phyloP scores from a whole-genome alignment of 2,329 filamentous ascomycete species.

The Alternaria ethzedia region DNA sequence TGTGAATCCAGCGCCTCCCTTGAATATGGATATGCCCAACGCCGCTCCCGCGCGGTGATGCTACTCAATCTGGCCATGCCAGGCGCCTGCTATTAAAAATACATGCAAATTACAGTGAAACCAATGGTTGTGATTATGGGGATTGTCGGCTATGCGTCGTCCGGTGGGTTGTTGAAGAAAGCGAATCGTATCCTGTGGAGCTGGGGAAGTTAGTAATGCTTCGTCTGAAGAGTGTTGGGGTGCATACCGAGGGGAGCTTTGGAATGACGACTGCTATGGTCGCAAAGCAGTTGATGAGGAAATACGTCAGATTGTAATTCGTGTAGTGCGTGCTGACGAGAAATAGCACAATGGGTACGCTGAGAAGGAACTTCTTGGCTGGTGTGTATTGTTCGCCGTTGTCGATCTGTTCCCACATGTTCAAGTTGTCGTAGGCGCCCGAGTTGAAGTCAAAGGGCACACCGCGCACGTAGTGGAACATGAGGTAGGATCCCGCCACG shows the following conservation, averaged over 20 bases:
- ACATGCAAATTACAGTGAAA: constrained; percentile 42
- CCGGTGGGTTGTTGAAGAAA: constrained; percentile 48
- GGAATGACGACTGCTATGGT: constrained; percentile 93
- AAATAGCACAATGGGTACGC: constrained; percentile 92
- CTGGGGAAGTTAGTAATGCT: constrained; percentile 28
- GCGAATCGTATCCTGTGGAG: constrained; percentile 49
- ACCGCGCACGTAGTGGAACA: constrained; percentile 99
- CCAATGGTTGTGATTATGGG: constrained; percentile 26
- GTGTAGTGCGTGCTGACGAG: constrained; percentile 98
- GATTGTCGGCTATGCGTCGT: constrained; percentile 36
- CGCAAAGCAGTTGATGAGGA: constrained; percentile 95
- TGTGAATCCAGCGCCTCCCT: constrained; percentile 20
- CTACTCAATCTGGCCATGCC: constrained; percentile 34
- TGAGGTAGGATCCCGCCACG: constrained; percentile 98
- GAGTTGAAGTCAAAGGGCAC: constrained; percentile 99
- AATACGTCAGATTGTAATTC: constrained; percentile 96
- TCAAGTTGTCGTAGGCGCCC: constrained; percentile 97
- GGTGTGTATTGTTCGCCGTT: constrained; percentile 98
- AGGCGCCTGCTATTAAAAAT: constrained; percentile 41
- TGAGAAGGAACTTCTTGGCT: constrained; percentile 96
- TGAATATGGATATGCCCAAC: constrained; percentile 23
- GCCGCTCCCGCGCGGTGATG: constrained; percentile 35
- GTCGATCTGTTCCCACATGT: constrained; percentile 99
- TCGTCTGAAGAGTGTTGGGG: neutral
- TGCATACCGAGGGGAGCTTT: constrained; percentile 89